Percentiles rank a stretch among this genome's conserved stretches.
phyloP scores from a whole-genome alignment of 2,329 filamentous ascomycete genomes.

The Chaetothyriales sp. region DNA sequence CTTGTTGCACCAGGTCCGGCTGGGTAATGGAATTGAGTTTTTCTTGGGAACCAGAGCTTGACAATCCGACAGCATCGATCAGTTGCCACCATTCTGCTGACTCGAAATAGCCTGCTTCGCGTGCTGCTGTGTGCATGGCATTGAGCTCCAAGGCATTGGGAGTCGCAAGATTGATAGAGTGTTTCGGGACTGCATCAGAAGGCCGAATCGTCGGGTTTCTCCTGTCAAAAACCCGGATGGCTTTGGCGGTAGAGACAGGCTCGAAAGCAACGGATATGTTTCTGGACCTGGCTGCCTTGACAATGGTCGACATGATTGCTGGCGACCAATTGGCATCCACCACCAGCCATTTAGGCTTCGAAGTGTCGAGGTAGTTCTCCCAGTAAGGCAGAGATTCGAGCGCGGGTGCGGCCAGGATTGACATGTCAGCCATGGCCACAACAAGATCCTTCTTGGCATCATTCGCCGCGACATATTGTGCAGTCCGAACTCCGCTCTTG shows the following conservation, averaged over 20 bases:
- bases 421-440: slow-evolving; percentile 94
- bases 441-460: slow-evolving; percentile 67
- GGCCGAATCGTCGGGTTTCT: slow-evolving; percentile 20
- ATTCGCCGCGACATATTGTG: slow-evolving; percentile 85
- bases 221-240: slow-evolving; percentile 47
- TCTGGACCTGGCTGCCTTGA: slow-evolving; percentile 43
- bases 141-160: slow-evolving; percentile 72
- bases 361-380: slow-evolving; percentile 41
- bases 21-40: slow-evolving; percentile 56
- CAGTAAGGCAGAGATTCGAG: slow-evolving; percentile 40
- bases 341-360: slow-evolving; percentile 59
- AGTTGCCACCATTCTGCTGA: slow-evolving; percentile 59
- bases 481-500: slow-evolving; percentile 49
- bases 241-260: slow-evolving; percentile 73
- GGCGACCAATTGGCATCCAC: slow-evolving; percentile 78
- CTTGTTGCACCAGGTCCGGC: slow-evolving; percentile 54
- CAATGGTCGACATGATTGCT: slow-evolving; percentile 50
- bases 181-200: slow-evolving; percentile 39
- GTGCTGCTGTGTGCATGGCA: slow-evolving; percentile 61
- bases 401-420: slow-evolving; percentile 47
- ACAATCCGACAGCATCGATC: slow-evolving; percentile 65
- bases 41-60: slow-evolving; percentile 51
- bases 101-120: slow-evolving; percentile 52
- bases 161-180: slow-evolving; percentile 58
- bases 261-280: slow-evolving; percentile 59